Conservation (phyloP, 2,329 filamentous ascomycete genomes). For the Macrophomina tecta region DNA sequence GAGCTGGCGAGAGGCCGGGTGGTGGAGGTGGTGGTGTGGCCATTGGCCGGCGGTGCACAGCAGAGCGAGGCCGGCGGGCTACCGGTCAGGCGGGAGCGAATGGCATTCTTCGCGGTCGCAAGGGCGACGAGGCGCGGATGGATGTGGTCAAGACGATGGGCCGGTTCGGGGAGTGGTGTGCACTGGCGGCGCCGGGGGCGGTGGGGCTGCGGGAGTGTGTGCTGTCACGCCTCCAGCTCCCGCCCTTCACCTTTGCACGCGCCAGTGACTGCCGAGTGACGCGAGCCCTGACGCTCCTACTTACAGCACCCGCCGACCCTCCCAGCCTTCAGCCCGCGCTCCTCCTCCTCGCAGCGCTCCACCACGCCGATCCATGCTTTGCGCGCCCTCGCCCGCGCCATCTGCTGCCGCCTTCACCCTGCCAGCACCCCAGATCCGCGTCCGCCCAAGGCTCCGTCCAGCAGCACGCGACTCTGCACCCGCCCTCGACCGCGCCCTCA, state of each 20-base stretch:
- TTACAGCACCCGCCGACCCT: background rate
- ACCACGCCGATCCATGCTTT: background rate
- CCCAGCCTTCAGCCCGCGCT: background rate
- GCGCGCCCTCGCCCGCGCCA: background rate
- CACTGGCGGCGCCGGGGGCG: background rate
- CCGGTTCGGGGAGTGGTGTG: background rate
- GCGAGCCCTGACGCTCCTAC: background rate
- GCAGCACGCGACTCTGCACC: background rate
- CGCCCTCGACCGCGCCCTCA: conserved; percentile 25
- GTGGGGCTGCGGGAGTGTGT: conserved; percentile 7
- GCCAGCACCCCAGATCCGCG: background rate
- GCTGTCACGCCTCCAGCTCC: background rate
- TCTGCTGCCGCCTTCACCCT: background rate
- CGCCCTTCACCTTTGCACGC: background rate
- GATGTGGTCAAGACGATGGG: background rate
- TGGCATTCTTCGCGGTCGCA: background rate
- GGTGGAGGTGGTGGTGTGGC: background rate
- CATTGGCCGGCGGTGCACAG: background rate
- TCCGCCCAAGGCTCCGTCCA: background rate
- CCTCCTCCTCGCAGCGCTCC: background rate
- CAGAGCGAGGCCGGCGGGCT: background rate
- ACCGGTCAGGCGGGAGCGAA: background rate
- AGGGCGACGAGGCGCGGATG: background rate
- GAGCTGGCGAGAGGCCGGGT: background rate
- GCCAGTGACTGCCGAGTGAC: conserved; percentile 7